phyloP scores from a whole-genome alignment of 1,284 basidiomycete species.

The Porogramme epimiltina region DNA sequence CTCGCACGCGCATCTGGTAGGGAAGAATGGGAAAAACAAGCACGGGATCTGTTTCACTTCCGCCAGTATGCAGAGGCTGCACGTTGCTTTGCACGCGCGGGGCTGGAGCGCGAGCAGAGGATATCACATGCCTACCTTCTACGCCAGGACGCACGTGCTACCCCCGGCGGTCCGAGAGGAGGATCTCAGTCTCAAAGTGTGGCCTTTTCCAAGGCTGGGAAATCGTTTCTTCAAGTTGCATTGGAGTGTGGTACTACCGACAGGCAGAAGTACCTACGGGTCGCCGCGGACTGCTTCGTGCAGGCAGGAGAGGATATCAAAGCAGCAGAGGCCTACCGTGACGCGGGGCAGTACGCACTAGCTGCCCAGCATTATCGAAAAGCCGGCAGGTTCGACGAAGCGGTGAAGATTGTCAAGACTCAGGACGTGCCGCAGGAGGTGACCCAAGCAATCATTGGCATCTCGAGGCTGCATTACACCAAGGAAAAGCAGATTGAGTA shows the following conservation, averaged over 20 bases:
- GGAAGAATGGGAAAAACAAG: slow-evolving; percentile 57
- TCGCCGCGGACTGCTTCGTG: slow-evolving; percentile 57
- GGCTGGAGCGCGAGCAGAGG: slow-evolving; percentile 40
- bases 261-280: slow-evolving; percentile 41
- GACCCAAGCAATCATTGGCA: slow-evolving; percentile 43
- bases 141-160: slow-evolving; percentile 40
- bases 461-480: slow-evolving; percentile 54
- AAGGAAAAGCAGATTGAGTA: slow-evolving; percentile 45
- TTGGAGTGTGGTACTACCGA: slow-evolving; percentile 30
- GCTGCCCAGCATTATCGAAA: slow-evolving; percentile 52
- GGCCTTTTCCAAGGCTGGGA: slow-evolving; percentile 49
- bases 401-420: slow-evolving; percentile 45
- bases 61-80: slow-evolving; percentile 60
- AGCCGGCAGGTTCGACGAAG: slow-evolving; percentile 51
- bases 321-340: slow-evolving; percentile 32
- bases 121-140: slow-evolving; percentile 49
- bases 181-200: not conserved
- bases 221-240: slow-evolving; percentile 45
- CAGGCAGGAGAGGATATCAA: slow-evolving; percentile 38
- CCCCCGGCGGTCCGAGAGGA: not conserved
- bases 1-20: slow-evolving; percentile 37
- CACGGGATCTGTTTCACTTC: slow-evolving; percentile 51
- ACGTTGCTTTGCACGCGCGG: slow-evolving; percentile 62
- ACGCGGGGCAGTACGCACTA: slow-evolving; percentile 37
- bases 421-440: slow-evolving; percentile 38